Evolutionary conservation across 2,329 filamentous ascomycete species (phyloP), one percentile per base, ranked within the genome.

Genomic region (Xylaria multiplex): DNA sequence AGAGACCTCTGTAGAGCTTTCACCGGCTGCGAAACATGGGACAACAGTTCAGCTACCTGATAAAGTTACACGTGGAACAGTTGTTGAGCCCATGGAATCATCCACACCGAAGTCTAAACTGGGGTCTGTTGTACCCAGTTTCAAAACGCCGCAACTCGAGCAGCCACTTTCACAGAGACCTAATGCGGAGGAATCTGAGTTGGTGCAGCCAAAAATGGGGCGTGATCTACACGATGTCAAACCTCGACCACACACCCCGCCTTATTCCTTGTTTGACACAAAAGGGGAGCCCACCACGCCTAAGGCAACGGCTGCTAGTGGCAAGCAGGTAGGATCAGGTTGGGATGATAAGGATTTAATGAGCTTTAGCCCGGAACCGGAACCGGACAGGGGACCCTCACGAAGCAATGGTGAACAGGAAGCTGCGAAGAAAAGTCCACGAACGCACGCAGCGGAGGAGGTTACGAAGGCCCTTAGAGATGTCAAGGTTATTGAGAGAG

Each of bases 401-500:
- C 50, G 19, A 14, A 32, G 9, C 4, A 19, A 48, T 35, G 42
- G 27, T 19, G 45, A 14, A 42, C 19, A 19, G 2, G 27, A 54
- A 24, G 14, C n/a, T 9, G 35, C 14, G 24, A 40, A 43, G 24
- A n/a, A 30, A 22, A 55, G 14, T 11, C n/a, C 2, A 5, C 50
- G 27, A 48, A 40, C 5, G 11, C 4, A 37, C 22, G 43, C 19
- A 9, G 55, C 30, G 19, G 48, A 32, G 30, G 48, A 69, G 52
- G 30, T 24, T 16, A 42, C 30, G 3, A 35, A 42, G 32, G 63
- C 59, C 19, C 57, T 71, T 19, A 53, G 48, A 42, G 62, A 67
- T 14, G 5, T 70, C 6, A 48, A 65, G n/a, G 30, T 43, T 3
- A 53, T 70, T 9, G 59, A 69, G 11, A 32, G 27, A 14, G 59